Base-by-base conservation (phyloP, 257 asterid genomes). In the Scutellaria minor region DNA sequence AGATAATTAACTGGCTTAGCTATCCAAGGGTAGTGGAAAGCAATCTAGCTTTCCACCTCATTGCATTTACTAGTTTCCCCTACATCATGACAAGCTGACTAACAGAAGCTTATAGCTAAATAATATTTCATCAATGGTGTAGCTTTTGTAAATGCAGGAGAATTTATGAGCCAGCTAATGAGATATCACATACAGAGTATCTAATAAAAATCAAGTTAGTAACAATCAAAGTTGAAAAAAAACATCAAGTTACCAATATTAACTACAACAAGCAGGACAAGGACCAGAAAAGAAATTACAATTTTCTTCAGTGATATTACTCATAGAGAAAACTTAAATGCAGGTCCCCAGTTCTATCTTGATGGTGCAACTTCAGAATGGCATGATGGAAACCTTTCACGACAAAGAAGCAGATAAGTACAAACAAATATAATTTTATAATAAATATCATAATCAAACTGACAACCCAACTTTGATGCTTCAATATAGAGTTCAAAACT, bases 301-400 rank as follows among this genome's bases (percentile, higher is more conserved):
- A 60, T 73, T 78, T 60, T 66, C 75, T 53, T 76, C 60, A 56
- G 47, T 68, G 75, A 74, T 60, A 67, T 74, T 79, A 81, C 86
- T 83, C 81, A 66, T 76, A 65, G 81, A 61, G 60, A 71, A 76
- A 77, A 84, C 79, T 66, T 77, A 79, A 75, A 58, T 54, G 82
- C 72, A 73, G 81, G 71, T 71, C 72, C 78, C 77, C 75, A 68
- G 81, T 75, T 80, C 74, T 80, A 81, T 75, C 80, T 73, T 71
- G 78, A 64, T 51, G 71, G 70, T 73, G 65, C 48, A 63, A 60
- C 88, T 75, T 70, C 75, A 64, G 72, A 78, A 77, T 85, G 73
- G 83, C 81, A 83, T 52, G 77, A 81, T 56, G 70, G 65, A 78
- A 76, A 80, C 82, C 80, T 71, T 81, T 72, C 80, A 79, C 64